Conservation (phyloP, 1,139 yeast species). For the Hansenula anomala region DNA sequence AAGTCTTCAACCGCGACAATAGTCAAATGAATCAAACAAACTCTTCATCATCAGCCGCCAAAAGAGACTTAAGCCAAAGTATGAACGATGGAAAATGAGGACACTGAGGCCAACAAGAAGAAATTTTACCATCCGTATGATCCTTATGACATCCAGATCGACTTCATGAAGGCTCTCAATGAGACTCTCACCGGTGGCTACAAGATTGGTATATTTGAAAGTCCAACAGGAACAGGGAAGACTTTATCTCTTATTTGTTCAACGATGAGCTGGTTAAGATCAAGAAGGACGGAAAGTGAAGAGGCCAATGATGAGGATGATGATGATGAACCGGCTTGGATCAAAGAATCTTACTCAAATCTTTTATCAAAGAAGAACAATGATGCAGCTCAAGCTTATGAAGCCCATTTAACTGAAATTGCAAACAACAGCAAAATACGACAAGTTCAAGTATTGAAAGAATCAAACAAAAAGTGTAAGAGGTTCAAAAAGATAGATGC, state of each 20-base stretch:
- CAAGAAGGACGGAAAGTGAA: slow-evolving; percentile 1
- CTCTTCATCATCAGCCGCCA: no score
- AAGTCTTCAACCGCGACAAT: no score
- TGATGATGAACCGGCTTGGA: slow-evolving; percentile 64
- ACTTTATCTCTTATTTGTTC: slow-evolving; percentile 85
- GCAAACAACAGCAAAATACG: slow-evolving; percentile 14
- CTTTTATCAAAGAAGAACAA: slow-evolving; percentile 27
- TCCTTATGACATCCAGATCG: slow-evolving; percentile 76
- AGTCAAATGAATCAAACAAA: no score
- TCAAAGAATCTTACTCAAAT: slow-evolving; percentile 37
- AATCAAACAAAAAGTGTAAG: slow-evolving; percentile 9
- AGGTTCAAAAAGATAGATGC: slow-evolving; percentile 16
- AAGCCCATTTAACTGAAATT: slow-evolving; percentile 29
- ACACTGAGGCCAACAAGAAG: slow-evolving; percentile 2
- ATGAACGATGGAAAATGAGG: slow-evolving; percentile 5
- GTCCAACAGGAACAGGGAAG: slow-evolving; percentile 96
- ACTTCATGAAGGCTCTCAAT: slow-evolving; percentile 73
- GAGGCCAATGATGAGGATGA: slow-evolving; percentile 21
- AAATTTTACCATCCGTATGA: slow-evolving; percentile 68
- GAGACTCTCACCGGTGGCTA: slow-evolving; percentile 51
- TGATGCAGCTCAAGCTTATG: slow-evolving; percentile 32
- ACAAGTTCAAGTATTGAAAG: slow-evolving; percentile 9
- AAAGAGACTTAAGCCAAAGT: no score
- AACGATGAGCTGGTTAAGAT: slow-evolving; percentile 80
- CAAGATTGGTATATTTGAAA: slow-evolving; percentile 81